Conservation (phyloP, 1,284 basidiomycete genomes). For the Bjerkandera adusta region DNA sequence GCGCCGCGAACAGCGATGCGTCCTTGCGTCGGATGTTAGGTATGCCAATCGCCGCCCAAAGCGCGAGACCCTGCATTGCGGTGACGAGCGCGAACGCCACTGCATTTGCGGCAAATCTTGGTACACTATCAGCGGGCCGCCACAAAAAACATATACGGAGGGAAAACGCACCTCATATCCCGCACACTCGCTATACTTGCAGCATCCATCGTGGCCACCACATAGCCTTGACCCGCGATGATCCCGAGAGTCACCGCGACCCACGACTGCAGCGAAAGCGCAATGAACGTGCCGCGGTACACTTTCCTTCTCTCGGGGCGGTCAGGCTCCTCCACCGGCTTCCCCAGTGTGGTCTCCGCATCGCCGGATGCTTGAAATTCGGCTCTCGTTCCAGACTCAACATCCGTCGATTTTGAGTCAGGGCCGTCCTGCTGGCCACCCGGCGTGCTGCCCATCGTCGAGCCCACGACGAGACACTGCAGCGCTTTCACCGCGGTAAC, state of each 20-base stretch:
- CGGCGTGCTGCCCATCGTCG: slow-evolving; percentile 17
- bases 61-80: not conserved
- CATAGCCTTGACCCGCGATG: slow-evolving; percentile 27
- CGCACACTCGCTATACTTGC: slow-evolving; percentile 7
- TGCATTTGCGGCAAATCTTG: too few species aligned
- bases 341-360: too few species aligned
- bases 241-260: slow-evolving; percentile 24
- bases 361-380: not conserved
- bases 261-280: slow-evolving; percentile 21
- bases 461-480: slow-evolving; percentile 30
- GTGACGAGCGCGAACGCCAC: slow-evolving; percentile 10
- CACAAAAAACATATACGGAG: not conserved
- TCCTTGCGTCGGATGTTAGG: too few species aligned
- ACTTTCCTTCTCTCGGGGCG: slow-evolving; percentile 26
- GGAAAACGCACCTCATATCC: slow-evolving; percentile 21
- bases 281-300: slow-evolving; percentile 28
- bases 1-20: too few species aligned
- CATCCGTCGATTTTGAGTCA: not conserved
- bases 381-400: slow-evolving; percentile 5
- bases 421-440: not conserved
- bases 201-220: slow-evolving; percentile 12
- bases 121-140: not conserved
- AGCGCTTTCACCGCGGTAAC: slow-evolving; percentile 25
- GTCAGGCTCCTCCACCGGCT: slow-evolving; percentile 18
- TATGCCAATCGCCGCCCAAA: not conserved